Base-by-base conservation (phyloP, 495 filamentous ascomycete species). In the Apodospora peruviana region DNA sequence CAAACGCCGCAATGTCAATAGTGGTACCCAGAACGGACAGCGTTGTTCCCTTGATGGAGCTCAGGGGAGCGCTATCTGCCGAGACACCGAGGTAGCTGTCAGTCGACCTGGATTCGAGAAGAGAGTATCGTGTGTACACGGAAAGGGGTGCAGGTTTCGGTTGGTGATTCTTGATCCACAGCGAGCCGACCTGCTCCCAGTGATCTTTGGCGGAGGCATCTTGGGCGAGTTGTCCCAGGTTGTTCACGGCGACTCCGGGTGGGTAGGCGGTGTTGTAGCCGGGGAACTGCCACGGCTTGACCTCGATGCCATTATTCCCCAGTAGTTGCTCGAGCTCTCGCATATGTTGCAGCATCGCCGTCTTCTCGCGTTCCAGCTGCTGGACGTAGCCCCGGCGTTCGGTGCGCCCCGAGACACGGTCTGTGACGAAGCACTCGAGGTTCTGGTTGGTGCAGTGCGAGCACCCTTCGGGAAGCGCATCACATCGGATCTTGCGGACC, bases 401-500 rank as follows among this genome's bases (percentile, higher is more conserved):
- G 12, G 90, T 86, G 47, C 86, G 82, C 21, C 86, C 86, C n/a
- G 87, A 91, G 53, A 93, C 88, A 23, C 86, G 80, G 64, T 95
- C 90, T 12, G 89, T 95, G 9, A 89, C 86, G 57, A 79, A 79
- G 66, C 90, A 95, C 48, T 82, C 77, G 43, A 82, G 77, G 52
- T 81, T 80, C 46, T 82, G 82, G 61, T 83, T 79, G 51, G 79
- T 68, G 66, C 89, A 95, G 51, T 85, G 81, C 50, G 79, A 81
- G 59, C 89, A 95, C 38, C 88, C 87, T 40, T 81, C 79, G 23
- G 78, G 72, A 22, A 82, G 68, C 27, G 77, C 80, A 67, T 94
- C 89, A 72, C 89, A 95, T 50, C 83, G 80, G 45, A 93, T 90
- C 66, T 91, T 91, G 21, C 89, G 83, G 34, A 88, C 74, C 88